Evolutionary conservation across 768 basidiomycete species (phyloP), one percentile per base, ranked within the genome.

Genomic region (Leccinum variicolor): DNA sequence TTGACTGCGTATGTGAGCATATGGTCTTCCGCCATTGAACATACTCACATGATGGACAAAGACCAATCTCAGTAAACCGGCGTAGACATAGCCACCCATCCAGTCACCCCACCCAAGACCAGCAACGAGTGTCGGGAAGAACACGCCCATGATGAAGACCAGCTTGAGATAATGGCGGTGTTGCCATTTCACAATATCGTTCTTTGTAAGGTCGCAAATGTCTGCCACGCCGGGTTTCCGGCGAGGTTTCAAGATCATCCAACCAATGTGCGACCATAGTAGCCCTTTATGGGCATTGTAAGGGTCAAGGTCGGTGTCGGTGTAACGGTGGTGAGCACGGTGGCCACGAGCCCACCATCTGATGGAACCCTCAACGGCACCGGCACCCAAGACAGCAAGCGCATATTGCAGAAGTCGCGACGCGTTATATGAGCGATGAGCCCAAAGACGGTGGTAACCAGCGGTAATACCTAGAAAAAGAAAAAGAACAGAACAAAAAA

Each of bases 281-380:
- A 96, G 83, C 54, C 94, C 94, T 65, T 89, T 86, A 74, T 93
- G 89, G 7, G 94, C 94, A 62, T 91, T 90, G 78, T 98, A 97
- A 0, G 95, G 94, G 75, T 97, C 94, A 61, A 98, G 88, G 55
- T 94, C 92, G 67, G 94, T 98, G 75, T 96, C 94, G 64, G 94
- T 98, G 78, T 97, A 96, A 45, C 94, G 84, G 70, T 97, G 95
- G 73, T 97, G 95, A 3, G 96, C 96, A 59, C 96, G 91, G 79
- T 99, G 97, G 50, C 95, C 95, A 53, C 97, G 85, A 21, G 89
- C 89, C 97, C 97, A 98, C 97, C 97, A 98, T 73, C 92, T 90
- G 77, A 99, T 96, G 21, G 95, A 97, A 9, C 96, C 96, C 69
- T 99, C 84, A 49, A 96, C 89, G 5, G 96, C 95, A 50, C 97